These are phyloP conservation scores for Clitocybe nebularis DNA, from an alignment of 1,284 basidiomycete species.

Conservation along the genomic window DNA sequence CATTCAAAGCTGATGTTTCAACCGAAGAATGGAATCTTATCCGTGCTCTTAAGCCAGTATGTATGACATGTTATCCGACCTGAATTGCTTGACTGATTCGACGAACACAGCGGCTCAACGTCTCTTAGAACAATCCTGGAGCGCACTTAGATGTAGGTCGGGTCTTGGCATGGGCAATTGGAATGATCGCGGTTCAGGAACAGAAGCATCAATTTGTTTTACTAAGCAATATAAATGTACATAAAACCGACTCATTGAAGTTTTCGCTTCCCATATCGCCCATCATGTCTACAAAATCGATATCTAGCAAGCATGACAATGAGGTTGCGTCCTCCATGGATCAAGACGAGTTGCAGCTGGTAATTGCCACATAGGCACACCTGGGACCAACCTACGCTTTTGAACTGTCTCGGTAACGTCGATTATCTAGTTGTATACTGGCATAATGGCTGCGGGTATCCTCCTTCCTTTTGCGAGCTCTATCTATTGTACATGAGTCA, in stretches of 20 bases:
- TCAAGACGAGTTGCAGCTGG: conserved; percentile 60
- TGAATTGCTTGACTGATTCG: conserved; percentile 4
- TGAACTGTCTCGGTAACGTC: conserved; percentile 67
- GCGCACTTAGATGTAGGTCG: background rate
- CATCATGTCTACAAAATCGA: conserved; percentile 19
- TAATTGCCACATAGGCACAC: conserved; percentile 34
- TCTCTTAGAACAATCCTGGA: conserved; percentile 29
- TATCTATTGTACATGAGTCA: conserved; percentile 21
- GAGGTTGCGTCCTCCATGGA: conserved; percentile 34
- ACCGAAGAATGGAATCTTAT: conserved; percentile 95
- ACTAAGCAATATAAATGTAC: background rate
- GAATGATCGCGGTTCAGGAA: conserved; percentile 1
- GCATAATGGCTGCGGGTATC: conserved; percentile 85
- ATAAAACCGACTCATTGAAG: background rate
- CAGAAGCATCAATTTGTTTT: background rate
- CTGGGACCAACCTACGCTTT: conserved; percentile 27
- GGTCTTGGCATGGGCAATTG: background rate
- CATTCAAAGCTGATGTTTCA: conserved; percentile 88
- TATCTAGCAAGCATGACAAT: conserved; percentile 16
- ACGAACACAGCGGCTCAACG: conserved; percentile 44
- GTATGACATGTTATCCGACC: conserved; percentile 20
- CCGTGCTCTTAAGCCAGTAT: conserved; percentile 85
- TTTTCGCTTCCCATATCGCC: conserved; percentile 5
- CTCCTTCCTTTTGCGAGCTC: conserved; percentile 31
- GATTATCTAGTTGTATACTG: conserved; percentile 58